A percentile compares a stretch with the other conserved stretches of the same genome.
These are phyloP conservation scores for Solanum peruvianum DNA, from an alignment of 257 asterid species.

Conservation along the genomic window DNA sequence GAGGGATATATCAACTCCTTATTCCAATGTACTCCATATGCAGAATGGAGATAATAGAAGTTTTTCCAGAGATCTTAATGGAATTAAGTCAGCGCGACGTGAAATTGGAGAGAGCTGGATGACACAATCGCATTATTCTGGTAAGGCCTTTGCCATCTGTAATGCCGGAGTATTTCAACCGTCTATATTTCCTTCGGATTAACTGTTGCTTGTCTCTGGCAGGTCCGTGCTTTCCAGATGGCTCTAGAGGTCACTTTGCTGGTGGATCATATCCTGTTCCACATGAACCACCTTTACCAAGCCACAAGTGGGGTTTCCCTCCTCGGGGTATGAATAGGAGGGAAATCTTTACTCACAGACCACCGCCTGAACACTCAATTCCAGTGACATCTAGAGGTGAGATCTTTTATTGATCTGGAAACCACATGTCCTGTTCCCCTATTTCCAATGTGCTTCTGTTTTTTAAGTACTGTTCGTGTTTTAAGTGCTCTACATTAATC, in stretches of 20 bases:
- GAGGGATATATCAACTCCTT: slow-evolving; percentile 36
- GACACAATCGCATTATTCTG: slow-evolving; percentile 39
- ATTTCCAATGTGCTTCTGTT: not conserved
- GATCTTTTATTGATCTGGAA: not conserved
- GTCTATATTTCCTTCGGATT: not conserved
- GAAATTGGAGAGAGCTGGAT: slow-evolving; percentile 65
- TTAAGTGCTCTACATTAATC: not conserved
- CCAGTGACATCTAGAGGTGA: slow-evolving; percentile 66
- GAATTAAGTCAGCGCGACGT: slow-evolving; percentile 32
- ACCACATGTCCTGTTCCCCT: not conserved
- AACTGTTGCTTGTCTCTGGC: not conserved
- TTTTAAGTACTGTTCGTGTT: not conserved
- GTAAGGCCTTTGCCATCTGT: not conserved
- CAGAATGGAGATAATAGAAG: slow-evolving; percentile 47
- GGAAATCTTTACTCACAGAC: slow-evolving; percentile 47
- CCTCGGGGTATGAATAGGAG: slow-evolving; percentile 50
- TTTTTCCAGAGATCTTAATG: slow-evolving; percentile 42
- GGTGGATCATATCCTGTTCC: slow-evolving; percentile 43
- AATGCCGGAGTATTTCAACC: not conserved
- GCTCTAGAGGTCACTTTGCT: slow-evolving; percentile 37
- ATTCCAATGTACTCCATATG: slow-evolving; percentile 43
- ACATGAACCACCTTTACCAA: slow-evolving; percentile 40
- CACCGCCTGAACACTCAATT: slow-evolving; percentile 58
- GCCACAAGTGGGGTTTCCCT: slow-evolving; percentile 55
- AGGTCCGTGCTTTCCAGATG: slow-evolving; percentile 72